Base-by-base conservation (phyloP, 73 alveolate genomes). In the Symbiodinium pilosum region DNA sequence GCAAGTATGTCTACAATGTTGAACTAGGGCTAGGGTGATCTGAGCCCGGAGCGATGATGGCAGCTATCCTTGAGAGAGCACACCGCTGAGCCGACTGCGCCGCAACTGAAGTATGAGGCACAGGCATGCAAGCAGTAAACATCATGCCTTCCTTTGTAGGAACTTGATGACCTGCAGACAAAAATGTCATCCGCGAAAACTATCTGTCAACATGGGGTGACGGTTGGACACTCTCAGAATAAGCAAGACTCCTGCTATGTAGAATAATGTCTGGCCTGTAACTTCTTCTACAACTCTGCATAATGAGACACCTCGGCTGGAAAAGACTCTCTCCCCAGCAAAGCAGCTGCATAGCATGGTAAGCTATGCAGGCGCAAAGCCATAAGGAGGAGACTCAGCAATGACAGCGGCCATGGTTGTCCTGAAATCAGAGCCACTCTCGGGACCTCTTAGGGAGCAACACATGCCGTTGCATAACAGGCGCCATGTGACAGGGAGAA, bases 221-320 rank as follows among this genome's bases (percentile, higher is more conserved):
- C n/a, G n/a, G n/a, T n/a, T n/a, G n/a, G n/a, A n/a, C n/a, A n/a
- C n/a, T n/a, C n/a, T n/a, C n/a, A n/a, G n/a, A n/a, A n/a, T n/a
- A 54, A 54, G 73, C 73, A 54, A 6, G 26, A 54, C 73, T 54
- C 73, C 73, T 54, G 73, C 73, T 1, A 11, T 54, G 12, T 54
- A 54, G 32, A 18, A 6, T 24, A 16, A n/a, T n/a, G n/a, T 47
- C 14, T 2, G 38, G 34, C 81, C 81, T 64, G 81, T 64, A n/a
- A 64, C 81, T 64, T 64, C 81, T 64, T 64, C 81, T 26, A 64
- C 81, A n/a, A 64, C 81, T 64, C 81, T 64, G 81, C 81, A 64
- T 38, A 64, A 64, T 24, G 81, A 64, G 81, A 28, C 30, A 64
- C 81, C 81, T 64, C 81, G 81, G n/a, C 59, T 47, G 59, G 21